Base-by-base conservation (phyloP, 2,329 filamentous ascomycete species). In the Fusarium lateritium region DNA sequence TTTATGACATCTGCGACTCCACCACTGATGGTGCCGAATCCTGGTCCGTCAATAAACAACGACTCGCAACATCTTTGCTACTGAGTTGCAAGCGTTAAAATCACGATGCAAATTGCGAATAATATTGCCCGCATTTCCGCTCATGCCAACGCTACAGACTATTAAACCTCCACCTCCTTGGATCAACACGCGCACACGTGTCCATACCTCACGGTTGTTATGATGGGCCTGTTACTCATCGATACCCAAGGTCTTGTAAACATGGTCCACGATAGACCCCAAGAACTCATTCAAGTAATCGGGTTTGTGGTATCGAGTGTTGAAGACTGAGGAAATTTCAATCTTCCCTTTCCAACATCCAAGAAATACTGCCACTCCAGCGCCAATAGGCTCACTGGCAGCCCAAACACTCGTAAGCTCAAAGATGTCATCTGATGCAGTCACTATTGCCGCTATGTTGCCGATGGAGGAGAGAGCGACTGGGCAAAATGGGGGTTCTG, bases 381-480 rank as follows among this genome's bases (percentile, higher is more conserved):
- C 14, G 6, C 21, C 11, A 1, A 51, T 61, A 2, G 57, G 21
- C 5, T 61, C 36, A 3, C 57, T 59, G 1, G 36, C 36, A 5
- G 28, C 31, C 57, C 43, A 61, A 6, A 43, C 19, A 9, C 31
- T 5, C 2, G 13, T 21, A 1, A 60, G 13, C 2, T 59, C 31
- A 2, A 60, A 1, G 2, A 38, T 13, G 1, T 24, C n/a, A 6
- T 5, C 24, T 0, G 11, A 19, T 6, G 6, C 1, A 13, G 3
- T 14, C 3, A 59, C 19, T 2, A 60, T 11, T 2, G 28, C 26
- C 3, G 22, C 11, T 1, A 60, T 0, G 7, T 43, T 51, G 0
- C 57, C 54, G 0, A 60, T n/a, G 0, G 57, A 60, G 6, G 54
- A 51, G 2, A 60, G 43, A 3, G 43, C 17, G 22, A 60, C 43